Base-by-base conservation (phyloP, 176 grass and related monocot species). In the Elaeis guineensis region DNA sequence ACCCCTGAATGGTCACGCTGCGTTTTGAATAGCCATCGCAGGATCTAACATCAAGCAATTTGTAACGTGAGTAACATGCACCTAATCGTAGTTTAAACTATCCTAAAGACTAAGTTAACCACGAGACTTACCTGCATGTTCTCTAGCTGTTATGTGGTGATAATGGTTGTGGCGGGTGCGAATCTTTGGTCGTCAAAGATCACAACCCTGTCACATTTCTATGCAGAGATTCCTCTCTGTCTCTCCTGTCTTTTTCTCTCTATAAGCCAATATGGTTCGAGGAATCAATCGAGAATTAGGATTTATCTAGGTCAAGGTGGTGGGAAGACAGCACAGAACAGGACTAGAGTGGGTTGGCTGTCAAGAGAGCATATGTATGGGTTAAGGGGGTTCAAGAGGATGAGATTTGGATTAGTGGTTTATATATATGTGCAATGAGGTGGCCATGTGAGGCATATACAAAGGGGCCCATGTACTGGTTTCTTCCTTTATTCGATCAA, bases 1-100 rank as follows among this genome's bases (percentile, higher is more conserved):
- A 35, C 32, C 32, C 32, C 21, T 3, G 23, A 60, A 19, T 20
- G n/a, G 35, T 63, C 61, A 44, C 19, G n/a, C 35, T 35, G 61
- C 19, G 17, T 63, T 35, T 49, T 63, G 19, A 24, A 49, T 17
- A 23, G 35, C 35, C 39, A 50, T 12, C 21, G 19, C 61, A 23
- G 61, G 32, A 63, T 63, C 61, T 63, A 30, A 15, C 35, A 17
- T 16, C n/a, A 12, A 20, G 11, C 18, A 15, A 35, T 44, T 15
- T 65, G 63, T 52, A 24, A 65, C 49, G 23, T 52, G 49, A 52
- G 63, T 5, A 65, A 65, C 63, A 53, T 65, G 63, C 49, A 51
- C 17, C 18, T 16, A 16, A 52, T 9, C 23, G 21, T 44, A 19
- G 25, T 62, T 21, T 62, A 16, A 49, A 6, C 7, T 4, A 4